These are phyloP conservation scores for Ocimum tenuiflorum DNA, from an alignment of 257 asterid genomes.

Conservation along the genomic window DNA sequence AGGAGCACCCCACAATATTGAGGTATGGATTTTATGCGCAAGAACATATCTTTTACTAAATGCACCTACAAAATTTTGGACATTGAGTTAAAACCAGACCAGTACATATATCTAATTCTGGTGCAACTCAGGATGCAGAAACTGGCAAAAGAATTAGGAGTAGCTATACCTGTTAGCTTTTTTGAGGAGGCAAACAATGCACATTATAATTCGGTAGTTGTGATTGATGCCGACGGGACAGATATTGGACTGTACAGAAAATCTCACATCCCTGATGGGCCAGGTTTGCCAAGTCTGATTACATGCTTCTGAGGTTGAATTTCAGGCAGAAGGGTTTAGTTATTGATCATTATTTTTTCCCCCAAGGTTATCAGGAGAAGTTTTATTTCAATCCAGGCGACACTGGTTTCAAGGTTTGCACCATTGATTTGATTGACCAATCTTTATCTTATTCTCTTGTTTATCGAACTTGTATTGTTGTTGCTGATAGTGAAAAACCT, in stretches of 20 bases:
- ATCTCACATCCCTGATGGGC: constrained; percentile 98
- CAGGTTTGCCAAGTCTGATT: constrained; percentile 46
- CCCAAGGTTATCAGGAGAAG: constrained; percentile 95
- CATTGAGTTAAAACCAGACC: not conserved
- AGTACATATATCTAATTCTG: constrained; percentile 3
- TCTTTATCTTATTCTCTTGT: not conserved
- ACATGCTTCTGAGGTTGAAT: constrained; percentile 12
- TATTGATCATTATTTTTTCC: constrained; percentile 6
- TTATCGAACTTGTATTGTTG: constrained; percentile 10
- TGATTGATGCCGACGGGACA: constrained; percentile 94
- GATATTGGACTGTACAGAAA: constrained; percentile 92
- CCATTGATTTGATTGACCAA: not conserved
- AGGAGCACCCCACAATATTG: constrained; percentile 72
- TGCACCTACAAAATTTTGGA: not conserved
- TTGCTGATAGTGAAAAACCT: constrained; percentile 15
- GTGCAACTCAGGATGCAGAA: constrained; percentile 67
- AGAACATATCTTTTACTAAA: not conserved
- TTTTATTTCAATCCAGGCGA: constrained; percentile 97
- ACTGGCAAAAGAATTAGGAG: constrained; percentile 87
- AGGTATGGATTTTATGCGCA: constrained; percentile 41
- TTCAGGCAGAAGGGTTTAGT: constrained; percentile 8
- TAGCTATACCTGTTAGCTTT: constrained; percentile 94
- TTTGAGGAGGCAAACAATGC: constrained; percentile 96
- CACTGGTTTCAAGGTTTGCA: constrained; percentile 88
- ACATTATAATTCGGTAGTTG: constrained; percentile 85